phyloP scores from a whole-genome alignment of 345 rosid genomes.

The Lenwebbia sp. region DNA sequence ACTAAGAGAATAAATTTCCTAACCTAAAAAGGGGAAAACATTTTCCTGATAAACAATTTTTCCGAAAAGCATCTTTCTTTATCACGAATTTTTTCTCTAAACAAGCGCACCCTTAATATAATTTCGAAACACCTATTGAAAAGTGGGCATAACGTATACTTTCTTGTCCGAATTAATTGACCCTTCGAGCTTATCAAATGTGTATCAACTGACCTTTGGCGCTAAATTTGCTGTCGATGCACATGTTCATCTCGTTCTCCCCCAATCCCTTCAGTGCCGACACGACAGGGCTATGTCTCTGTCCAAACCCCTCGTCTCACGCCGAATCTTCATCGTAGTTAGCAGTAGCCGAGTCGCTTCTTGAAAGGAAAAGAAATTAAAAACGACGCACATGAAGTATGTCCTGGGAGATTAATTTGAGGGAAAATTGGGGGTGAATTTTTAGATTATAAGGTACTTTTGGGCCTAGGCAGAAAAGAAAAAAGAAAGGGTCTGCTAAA shows the following conservation, averaged over 20 bases:
- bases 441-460: background rate
- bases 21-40: background rate
- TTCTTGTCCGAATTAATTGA: background rate
- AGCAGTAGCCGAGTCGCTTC: background rate
- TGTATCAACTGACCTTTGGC: background rate
- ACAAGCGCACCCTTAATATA: background rate
- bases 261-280: background rate
- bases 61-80: background rate
- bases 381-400: background rate
- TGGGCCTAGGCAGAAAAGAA: background rate
- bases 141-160: background rate
- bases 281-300: background rate
- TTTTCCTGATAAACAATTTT: background rate
- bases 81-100: background rate
- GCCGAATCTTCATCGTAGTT: background rate
- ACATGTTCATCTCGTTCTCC: background rate
- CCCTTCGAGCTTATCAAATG: background rate
- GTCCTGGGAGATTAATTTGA: background rate
- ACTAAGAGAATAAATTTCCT: background rate
- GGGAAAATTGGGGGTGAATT: background rate
- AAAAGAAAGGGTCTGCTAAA: background rate
- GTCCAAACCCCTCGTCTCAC: background rate
- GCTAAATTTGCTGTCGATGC: background rate
- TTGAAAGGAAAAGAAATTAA: too few relatives aligned
- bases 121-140: background rate